These are phyloP conservation scores for Plantago major DNA, from an alignment of 257 asterid genomes.

Conservation along the genomic window DNA sequence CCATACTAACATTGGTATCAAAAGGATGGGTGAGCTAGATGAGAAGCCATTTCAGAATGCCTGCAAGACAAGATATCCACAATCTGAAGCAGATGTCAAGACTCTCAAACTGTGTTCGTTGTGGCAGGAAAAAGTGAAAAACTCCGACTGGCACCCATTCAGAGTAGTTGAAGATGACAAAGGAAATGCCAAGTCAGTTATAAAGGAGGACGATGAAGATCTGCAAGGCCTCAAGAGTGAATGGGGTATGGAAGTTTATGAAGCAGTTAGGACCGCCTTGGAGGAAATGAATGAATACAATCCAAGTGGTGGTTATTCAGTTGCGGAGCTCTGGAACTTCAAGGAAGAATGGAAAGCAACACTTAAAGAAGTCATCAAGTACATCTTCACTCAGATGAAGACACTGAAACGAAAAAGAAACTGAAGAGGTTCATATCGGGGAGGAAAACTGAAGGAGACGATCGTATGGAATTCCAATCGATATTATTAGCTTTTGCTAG, in stretches of 20 bases:
- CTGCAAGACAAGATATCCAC: conserved; percentile 46
- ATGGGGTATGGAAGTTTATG: no score
- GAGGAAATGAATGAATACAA: no score
- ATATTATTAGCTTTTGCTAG: no score
- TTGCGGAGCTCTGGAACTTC: conserved; percentile 60
- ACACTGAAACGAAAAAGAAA: conserved; percentile 45
- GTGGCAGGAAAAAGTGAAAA: conserved; percentile 62
- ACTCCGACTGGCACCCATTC: conserved; percentile 72
- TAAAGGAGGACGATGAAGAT: conserved; percentile 44
- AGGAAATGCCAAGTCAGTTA: conserved; percentile 38
- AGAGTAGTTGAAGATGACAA: conserved; percentile 29
- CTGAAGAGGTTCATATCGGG: conserved; percentile 15
- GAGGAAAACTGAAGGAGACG: no score
- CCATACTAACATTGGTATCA: conserved; percentile 58
- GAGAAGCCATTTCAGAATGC: no score
- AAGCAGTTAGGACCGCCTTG: no score
- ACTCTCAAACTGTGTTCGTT: conserved; percentile 48
- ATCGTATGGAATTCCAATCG: no score
- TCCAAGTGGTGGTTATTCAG: no score
- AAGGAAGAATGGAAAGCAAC: conserved; percentile 52
- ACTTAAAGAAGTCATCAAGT: conserved; percentile 48
- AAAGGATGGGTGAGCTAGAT: conserved; percentile 81
- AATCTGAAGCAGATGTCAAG: conserved; percentile 51
- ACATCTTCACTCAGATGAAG: conserved; percentile 35
- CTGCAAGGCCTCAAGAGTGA: conserved; percentile 30